Conservation (phyloP, 2,329 filamentous ascomycete genomes). For the Epichloe gansuensis region DNA sequence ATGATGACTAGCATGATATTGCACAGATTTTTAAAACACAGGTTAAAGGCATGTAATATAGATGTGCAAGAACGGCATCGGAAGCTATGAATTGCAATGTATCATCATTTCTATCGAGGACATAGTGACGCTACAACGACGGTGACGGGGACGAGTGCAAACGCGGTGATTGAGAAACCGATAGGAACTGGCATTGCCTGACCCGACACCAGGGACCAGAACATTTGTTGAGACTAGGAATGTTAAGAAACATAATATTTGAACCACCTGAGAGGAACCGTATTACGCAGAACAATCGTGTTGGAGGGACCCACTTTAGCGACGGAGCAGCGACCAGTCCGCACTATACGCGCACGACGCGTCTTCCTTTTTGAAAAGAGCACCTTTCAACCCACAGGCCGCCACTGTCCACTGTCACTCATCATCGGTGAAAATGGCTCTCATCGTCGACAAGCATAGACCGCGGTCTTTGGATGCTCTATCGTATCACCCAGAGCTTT, state of each 20-base stretch:
- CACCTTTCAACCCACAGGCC: conserved; percentile 8
- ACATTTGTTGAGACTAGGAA: no score
- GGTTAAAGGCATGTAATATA: background rate
- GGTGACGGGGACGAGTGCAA: no score
- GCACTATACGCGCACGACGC: conserved; percentile 27
- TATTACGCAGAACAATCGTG: background rate
- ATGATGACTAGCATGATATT: conserved; percentile 6
- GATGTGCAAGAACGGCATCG: background rate
- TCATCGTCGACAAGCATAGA: conserved; percentile 60
- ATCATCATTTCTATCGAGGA: background rate
- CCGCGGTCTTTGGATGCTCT: conserved; percentile 64
- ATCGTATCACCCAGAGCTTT: conserved; percentile 81
- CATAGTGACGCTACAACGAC: no score
- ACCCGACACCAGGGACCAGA: no score
- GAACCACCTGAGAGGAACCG: no score
- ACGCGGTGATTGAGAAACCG: no score
- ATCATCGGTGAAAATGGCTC: conserved; percentile 38
- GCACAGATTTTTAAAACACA: background rate
- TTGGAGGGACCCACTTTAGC: background rate
- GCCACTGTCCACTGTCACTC: conserved; percentile 1
- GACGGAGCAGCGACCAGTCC: background rate
- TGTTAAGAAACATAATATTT: no score
- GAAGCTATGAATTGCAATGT: no score
- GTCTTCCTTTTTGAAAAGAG: conserved; percentile 17
- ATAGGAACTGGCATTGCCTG: no score